Evolutionary conservation across 176 grass and related monocot species (phyloP).

Genomic region (Bolboschoenus planiculmis): DNA sequence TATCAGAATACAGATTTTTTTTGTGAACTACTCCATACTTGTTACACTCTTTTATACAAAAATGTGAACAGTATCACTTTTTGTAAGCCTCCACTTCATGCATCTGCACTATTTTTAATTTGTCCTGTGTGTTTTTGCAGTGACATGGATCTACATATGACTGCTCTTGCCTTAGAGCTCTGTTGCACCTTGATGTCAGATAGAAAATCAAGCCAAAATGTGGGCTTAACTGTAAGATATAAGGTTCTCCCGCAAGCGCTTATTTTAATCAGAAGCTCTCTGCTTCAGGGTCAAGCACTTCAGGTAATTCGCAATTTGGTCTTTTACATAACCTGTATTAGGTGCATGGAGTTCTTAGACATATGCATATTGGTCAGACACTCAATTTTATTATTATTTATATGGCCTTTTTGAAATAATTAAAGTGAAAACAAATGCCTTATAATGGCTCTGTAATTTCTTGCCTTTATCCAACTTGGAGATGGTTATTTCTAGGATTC

Average conservation of each 20-base stretch:
- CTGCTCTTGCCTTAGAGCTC: slow-evolving; percentile 82
- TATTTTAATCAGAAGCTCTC: slow-evolving; percentile 74
- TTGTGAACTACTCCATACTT: too few species aligned
- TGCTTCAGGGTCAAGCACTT: slow-evolving; percentile 85
- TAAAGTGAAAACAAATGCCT: background rate
- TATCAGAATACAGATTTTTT: too few species aligned
- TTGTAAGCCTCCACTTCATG: background rate
- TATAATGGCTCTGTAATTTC: background rate
- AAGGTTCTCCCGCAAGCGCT: slow-evolving; percentile 90
- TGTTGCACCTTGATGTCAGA: slow-evolving; percentile 86
- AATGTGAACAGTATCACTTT: background rate
- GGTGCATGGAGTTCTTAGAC: background rate
- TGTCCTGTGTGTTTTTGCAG: slow-evolving; percentile 30
- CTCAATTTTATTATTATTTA: background rate
- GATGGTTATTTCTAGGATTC: background rate
- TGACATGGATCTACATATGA: slow-evolving; percentile 90
- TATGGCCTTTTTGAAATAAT: background rate
- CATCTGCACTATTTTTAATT: background rate
- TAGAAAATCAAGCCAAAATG: slow-evolving; percentile 69
- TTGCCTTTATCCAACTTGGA: background rate
- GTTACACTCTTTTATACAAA: background rate
- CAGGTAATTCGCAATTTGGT: slow-evolving; percentile 33
- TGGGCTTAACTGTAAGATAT: slow-evolving; percentile 57
- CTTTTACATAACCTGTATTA: background rate
- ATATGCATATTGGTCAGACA: background rate